Conservation (phyloP, 2,329 filamentous ascomycete species). For the Beauveria caledonica region DNA sequence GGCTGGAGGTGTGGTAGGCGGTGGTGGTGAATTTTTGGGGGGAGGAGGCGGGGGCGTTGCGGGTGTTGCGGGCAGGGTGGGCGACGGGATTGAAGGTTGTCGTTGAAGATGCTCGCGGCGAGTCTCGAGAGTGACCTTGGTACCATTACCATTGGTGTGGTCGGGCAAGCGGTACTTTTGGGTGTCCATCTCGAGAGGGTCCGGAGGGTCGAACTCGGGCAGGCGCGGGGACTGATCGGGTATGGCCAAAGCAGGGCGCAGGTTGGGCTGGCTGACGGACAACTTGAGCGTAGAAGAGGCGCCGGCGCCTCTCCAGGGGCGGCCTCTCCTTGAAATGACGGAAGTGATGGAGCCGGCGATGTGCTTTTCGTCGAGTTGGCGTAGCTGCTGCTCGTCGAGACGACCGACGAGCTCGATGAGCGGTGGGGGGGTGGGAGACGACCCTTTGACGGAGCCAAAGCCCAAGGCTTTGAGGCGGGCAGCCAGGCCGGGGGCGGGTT, state of each 20-base stretch:
- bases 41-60: slow-evolving; percentile 29
- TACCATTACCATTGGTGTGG: slow-evolving; percentile 58
- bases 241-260: slow-evolving; percentile 18
- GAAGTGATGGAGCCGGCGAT: slow-evolving; percentile 42
- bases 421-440: slow-evolving; percentile 18
- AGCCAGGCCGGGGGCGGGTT: slow-evolving; percentile 56
- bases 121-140: slow-evolving; percentile 51
- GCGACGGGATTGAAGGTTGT: slow-evolving; percentile 31
- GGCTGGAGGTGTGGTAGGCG: slow-evolving; percentile 20
- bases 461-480: slow-evolving; percentile 58
- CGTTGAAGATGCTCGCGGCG: slow-evolving; percentile 51
- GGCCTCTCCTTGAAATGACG: slow-evolving; percentile 56
- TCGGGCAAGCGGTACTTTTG: slow-evolving; percentile 69
- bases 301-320: slow-evolving; percentile 63
- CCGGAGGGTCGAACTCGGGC: slow-evolving; percentile 43
- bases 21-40: slow-evolving; percentile 35
- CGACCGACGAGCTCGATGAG: slow-evolving; percentile 50
- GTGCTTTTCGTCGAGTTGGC: slow-evolving; percentile 60
- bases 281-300: slow-evolving; percentile 19
- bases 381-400: slow-evolving; percentile 61
- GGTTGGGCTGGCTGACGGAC: slow-evolving; percentile 17
- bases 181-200: slow-evolving; percentile 57
- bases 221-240: slow-evolving; percentile 29
- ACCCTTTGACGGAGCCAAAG: slow-evolving; percentile 40
- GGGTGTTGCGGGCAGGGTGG: slow-evolving; percentile 22